Base-by-base conservation (phyloP, 2,329 filamentous ascomycete genomes). In the Pestalotiopsis sp. region DNA sequence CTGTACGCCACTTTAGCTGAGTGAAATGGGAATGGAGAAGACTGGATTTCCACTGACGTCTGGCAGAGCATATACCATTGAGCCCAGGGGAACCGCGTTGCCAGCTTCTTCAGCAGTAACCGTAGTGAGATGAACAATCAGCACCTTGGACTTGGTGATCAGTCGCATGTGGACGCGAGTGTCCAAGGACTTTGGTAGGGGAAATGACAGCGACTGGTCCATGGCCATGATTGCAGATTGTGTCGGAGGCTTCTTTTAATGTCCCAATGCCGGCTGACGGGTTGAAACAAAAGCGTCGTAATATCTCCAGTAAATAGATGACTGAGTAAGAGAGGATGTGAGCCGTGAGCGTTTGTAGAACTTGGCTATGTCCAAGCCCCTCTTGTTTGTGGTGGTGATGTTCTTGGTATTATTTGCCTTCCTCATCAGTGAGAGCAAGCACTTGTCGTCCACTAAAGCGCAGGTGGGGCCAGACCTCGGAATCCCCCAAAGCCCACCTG, bases 21-120 rank as follows among this genome's bases (percentile, higher is more conserved):
- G 31, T 36, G 31, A 9, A 36, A 9, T n/a, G 39, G 38, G 4
- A 14, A 59, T 41, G 31, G 11, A n/a, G 13, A 65, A 6, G 3
- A 20, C 17, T 60, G 57, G 57, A 23, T 23, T 67, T 31, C 31
- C 14, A 78, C 83, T 74, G 83, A 97, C 96, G 82, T 97, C 92
- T 17, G 96, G 95, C 79, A 99, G 88, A 2, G 95, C 93, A 78
- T 97, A 98, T 60, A 98, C 93, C 77, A 98, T 95, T 64, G 94
- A 97, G 3, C 96, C 95, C 80, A 98, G 86, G 64, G 87, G 83
- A 55, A 87, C 82, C 7, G 84, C 78, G 9, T 80, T 77, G 13
- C 82, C 82, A n/a, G 80, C 78, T 57, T 89, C 86, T 65, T 88
- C 87, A 67, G 83, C 82, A 31, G 85, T 78, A 3, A 86, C 83